Base-by-base conservation (phyloP, 1,139 yeast species). In the Candida glucosophila region DNA sequence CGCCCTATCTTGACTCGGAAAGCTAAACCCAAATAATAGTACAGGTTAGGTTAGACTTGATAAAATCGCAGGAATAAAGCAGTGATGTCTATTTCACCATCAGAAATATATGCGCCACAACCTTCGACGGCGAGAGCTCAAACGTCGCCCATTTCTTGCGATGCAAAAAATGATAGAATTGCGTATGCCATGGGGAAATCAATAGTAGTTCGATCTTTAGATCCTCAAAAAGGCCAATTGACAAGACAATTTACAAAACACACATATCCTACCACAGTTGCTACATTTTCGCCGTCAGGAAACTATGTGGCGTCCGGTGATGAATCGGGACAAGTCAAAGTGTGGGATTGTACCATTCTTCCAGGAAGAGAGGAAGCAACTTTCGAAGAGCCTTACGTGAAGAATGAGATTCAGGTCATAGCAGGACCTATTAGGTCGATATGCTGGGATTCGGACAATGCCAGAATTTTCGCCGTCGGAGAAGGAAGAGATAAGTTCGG, bases 281-380 rank as follows among this genome's bases (percentile, higher is more conserved):
- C 92, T 7, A 69, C 73, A 22, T 85, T 90, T 48, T 66, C 95
- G 1, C 95, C 97, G 2, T 76, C 88, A 9, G 97, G 98, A 1
- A 79, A 67, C 51, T 88, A 83, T 50, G 58, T 90, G 17, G 96
- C 95, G 2, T 80, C 94, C 2, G 98, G 95, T 22, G 99, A 90
- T 46, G 85, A 77, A 39, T 57, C 77, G 7, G 98, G 98, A 15
- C 71, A 73, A 33, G 90, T 90, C 24, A 80, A 82, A 40, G 73
- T 90, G 23, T 88, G 97, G 96, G 94, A 85, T 43, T 62, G 74
- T 22, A 36, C 61, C 3, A 38, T 49, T 12, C 14, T 32, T 5
- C 43, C 43, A 3, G 37, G 36, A 17, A 32, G 31, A 6, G 44
- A 40, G 13, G 12, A 25, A 2, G 30, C 33, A 3, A 30, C 33